These are phyloP conservation scores for Fusarium sp. DNA, from an alignment of 2,329 filamentous ascomycete genomes.

Conservation along the genomic window DNA sequence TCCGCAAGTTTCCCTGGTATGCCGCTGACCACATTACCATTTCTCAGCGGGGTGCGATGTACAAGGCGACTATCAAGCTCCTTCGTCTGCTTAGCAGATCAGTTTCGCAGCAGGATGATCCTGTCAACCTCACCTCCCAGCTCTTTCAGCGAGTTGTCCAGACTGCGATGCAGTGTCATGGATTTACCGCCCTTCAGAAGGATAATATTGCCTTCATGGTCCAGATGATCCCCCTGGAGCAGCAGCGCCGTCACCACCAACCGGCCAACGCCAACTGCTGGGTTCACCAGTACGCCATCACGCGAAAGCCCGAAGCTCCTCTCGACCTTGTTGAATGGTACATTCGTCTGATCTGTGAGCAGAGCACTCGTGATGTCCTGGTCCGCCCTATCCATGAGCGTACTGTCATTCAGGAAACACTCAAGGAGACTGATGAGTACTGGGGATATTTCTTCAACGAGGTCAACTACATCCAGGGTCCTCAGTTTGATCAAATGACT, in stretches of 20 bases:
- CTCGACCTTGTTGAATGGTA: constrained; percentile 68
- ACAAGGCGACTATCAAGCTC: constrained; percentile 59
- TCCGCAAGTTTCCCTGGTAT: constrained; percentile 72
- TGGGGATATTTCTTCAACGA: constrained; percentile 65
- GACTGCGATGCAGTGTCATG: constrained; percentile 65
- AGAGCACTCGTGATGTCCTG: constrained; percentile 55
- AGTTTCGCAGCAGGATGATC: constrained; percentile 51
- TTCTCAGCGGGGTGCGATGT: constrained; percentile 63
- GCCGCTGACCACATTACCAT: constrained; percentile 66
- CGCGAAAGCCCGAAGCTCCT: constrained; percentile 57
- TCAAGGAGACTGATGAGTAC: constrained; percentile 52
- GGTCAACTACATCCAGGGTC: constrained; percentile 52
- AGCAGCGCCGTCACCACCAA: constrained; percentile 54
- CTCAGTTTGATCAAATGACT: constrained; percentile 57
- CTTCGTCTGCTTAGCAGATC: constrained; percentile 55
- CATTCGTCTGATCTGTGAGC: constrained; percentile 63
- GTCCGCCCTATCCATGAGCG: constrained; percentile 54
- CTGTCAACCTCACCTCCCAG: constrained; percentile 59
- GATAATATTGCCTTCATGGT: constrained; percentile 62
- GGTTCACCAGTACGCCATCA: constrained; percentile 62
- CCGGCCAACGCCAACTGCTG: constrained; percentile 60
- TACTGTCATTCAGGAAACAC: constrained; percentile 47
- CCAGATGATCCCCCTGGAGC: constrained; percentile 48
- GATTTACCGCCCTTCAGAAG: constrained; percentile 70
- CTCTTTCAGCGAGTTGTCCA: constrained; percentile 63